phyloP scores from a whole-genome alignment of 805 yeast genomes.

The Pichia heedii region DNA sequence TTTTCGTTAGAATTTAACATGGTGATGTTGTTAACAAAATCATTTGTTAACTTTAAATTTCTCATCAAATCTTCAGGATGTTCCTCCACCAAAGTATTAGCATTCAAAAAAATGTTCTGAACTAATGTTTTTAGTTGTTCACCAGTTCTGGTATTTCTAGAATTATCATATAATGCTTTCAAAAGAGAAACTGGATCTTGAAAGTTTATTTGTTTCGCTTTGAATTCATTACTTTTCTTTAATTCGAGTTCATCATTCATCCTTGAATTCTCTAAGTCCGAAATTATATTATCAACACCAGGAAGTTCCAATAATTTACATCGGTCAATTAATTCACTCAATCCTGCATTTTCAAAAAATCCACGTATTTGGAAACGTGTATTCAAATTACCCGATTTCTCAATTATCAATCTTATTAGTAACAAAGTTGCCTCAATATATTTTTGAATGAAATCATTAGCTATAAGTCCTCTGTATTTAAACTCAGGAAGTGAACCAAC shows the following conservation, averaged over 20 bases:
- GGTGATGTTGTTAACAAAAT: conserved; percentile 45
- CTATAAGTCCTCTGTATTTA: conserved; percentile 42
- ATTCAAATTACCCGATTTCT: conserved; percentile 28
- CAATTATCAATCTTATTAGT: conserved; percentile 39
- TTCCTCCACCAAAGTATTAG: conserved; percentile 26
- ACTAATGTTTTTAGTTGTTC: conserved; percentile 51
- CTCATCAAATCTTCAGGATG: conserved; percentile 36
- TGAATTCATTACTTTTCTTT: conserved; percentile 29
- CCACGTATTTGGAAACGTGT: conserved; percentile 42
- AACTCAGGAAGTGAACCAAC: conserved; percentile 90
- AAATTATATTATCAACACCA: conserved; percentile 35
- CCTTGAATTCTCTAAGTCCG: conserved; percentile 31
- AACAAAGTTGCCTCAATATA: conserved; percentile 44
- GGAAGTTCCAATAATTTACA: conserved; percentile 34
- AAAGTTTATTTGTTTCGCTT: conserved; percentile 42
- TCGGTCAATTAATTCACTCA: conserved; percentile 28
- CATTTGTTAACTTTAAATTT: conserved; percentile 48
- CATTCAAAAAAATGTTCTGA: conserved; percentile 52
- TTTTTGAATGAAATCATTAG: conserved; percentile 53
- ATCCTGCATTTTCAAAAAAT: conserved; percentile 34
- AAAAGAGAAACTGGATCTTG: conserved; percentile 67
- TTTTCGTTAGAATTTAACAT: conserved; percentile 47
- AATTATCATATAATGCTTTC: conserved; percentile 45
- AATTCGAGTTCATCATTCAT: conserved; percentile 34
- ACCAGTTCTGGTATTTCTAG: conserved; percentile 51